phyloP scores from a whole-genome alignment of 202 grass and related monocot species.

The Saccharum hybrid region DNA sequence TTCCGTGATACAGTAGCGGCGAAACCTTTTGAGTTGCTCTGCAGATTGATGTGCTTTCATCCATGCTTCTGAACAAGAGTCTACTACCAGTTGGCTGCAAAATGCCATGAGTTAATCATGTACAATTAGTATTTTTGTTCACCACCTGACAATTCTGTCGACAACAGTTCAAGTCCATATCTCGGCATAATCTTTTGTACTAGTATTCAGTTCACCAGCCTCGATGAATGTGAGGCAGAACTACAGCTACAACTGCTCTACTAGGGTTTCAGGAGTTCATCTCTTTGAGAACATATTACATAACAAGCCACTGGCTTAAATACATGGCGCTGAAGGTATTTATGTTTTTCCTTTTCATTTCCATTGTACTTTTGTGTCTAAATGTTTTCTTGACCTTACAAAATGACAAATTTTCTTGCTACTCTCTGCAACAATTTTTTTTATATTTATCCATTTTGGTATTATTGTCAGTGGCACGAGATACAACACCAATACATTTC shows the following conservation, averaged over 20 bases:
- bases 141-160: neutral
- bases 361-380: no score
- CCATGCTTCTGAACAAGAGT: neutral
- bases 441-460: no score
- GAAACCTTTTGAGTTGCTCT: neutral
- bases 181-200: neutral
- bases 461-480: no score
- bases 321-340: neutral
- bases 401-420: no score
- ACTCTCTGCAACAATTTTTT: no score
- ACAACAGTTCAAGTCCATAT: neutral
- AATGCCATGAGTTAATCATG: slow-evolving; percentile 14
- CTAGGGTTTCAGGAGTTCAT: neutral
- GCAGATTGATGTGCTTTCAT: neutral
- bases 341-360: no score
- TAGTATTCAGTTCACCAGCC: neutral
- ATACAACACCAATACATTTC: no score
- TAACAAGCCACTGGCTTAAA: no score
- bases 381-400: no score
- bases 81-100: neutral
- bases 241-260: neutral
- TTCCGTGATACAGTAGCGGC: slow-evolving; percentile 48
- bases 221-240: neutral
- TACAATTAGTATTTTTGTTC: neutral
- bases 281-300: neutral